Evolutionary conservation across 768 basidiomycete genomes (phyloP).

Genomic region (Hericium erinaceus): DNA sequence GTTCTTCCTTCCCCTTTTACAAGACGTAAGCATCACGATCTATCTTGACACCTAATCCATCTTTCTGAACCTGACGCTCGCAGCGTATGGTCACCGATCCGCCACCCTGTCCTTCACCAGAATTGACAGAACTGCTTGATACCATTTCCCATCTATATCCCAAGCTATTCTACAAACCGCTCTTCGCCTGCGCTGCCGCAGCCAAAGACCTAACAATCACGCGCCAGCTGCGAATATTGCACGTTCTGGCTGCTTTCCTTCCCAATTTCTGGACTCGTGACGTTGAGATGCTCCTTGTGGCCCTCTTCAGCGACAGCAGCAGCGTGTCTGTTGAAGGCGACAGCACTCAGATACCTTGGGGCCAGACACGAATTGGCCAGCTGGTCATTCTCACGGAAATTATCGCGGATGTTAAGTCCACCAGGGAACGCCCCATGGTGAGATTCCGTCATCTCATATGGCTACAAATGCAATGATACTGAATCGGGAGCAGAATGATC

Average conservation of each 20-base stretch:
- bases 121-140: conserved; percentile 43
- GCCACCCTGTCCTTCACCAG: conserved; percentile 36
- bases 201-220: conserved; percentile 50
- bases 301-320: conserved; percentile 45
- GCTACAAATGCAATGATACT: not conserved
- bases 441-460: conserved; percentile 7
- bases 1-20: conserved; percentile 35
- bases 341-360: conserved; percentile 25
- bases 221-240: conserved; percentile 48
- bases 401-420: conserved; percentile 41
- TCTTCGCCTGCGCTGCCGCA: conserved; percentile 62
- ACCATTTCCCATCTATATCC: conserved; percentile 44
- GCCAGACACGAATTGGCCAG: conserved; percentile 51
- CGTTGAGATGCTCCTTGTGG: conserved; percentile 67
- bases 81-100: conserved; percentile 45
- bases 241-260: conserved; percentile 42
- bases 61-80: not conserved
- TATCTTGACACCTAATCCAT: not conserved
- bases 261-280: conserved; percentile 60
- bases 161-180: conserved; percentile 59
- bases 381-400: conserved; percentile 53
- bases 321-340: conserved; percentile 11
- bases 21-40: conserved; percentile 32
- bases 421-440: conserved; percentile 31
- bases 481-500: not conserved